Percentiles rank a stretch among this genome's conserved stretches.
These are phyloP conservation scores for Physcia stellaris DNA, from an alignment of 495 filamentous ascomycete species.

Conservation along the genomic window DNA sequence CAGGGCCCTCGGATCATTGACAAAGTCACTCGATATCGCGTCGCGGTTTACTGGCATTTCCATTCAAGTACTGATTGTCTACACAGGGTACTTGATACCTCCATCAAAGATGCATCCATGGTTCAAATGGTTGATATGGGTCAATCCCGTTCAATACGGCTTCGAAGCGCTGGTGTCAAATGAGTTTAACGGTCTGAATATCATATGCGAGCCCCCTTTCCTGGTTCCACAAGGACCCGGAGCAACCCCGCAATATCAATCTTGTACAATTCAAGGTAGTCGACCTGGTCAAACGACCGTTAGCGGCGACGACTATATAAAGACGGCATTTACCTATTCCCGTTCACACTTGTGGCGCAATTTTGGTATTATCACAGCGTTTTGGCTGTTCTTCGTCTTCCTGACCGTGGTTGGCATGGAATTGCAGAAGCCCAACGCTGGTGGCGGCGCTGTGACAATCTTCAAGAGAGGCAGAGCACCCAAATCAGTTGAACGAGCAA, in stretches of 20 bases:
- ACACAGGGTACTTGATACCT: constrained; percentile 71
- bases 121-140: constrained; percentile 65
- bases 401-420: constrained; percentile 54
- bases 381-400: constrained; percentile 37
- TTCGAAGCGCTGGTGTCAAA: constrained; percentile 58
- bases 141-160: constrained; percentile 65
- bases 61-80: constrained; percentile 56
- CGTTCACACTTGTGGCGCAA: constrained; percentile 49
- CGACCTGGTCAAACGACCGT: constrained; percentile 36
- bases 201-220: constrained; percentile 38
- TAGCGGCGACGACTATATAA: constrained; percentile 37
- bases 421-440: constrained; percentile 54
- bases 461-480: constrained; percentile 52
- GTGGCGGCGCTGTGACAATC: constrained; percentile 55
- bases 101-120: constrained; percentile 62
- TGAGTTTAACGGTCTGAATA: constrained; percentile 33
- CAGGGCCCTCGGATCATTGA: constrained; percentile 54
- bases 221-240: constrained; percentile 48
- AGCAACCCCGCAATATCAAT: constrained; percentile 40
- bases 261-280: constrained; percentile 47
- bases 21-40: constrained; percentile 49
- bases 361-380: constrained; percentile 45
- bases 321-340: constrained; percentile 38
- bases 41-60: constrained; percentile 50
- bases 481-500: constrained; percentile 33